These are phyloP conservation scores for Verticillium nonalfalfae DNA, from an alignment of 2,329 filamentous ascomycete genomes.

Conservation along the genomic window DNA sequence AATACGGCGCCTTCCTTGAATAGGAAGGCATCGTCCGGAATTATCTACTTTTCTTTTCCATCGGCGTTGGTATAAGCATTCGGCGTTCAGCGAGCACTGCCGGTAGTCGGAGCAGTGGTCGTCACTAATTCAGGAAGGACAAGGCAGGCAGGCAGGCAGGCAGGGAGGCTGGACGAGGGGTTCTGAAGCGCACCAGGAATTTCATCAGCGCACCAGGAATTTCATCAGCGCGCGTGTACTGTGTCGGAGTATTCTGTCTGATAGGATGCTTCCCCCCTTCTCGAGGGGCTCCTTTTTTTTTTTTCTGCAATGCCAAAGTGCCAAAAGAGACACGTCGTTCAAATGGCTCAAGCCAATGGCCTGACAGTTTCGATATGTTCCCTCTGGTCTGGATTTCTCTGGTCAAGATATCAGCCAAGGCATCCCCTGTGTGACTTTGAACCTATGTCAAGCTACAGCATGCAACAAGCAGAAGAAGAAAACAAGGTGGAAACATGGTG, in stretches of 20 bases:
- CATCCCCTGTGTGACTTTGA: too few relatives aligned
- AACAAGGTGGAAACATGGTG: too few relatives aligned
- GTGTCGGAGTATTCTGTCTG: neutral
- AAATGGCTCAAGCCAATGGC: too few relatives aligned
- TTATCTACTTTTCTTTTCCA: neutral
- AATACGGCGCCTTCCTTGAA: neutral
- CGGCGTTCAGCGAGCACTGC: neutral
- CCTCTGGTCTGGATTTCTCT: too few relatives aligned
- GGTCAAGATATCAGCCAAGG: too few relatives aligned
- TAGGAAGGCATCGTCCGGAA: neutral
- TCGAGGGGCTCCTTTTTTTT: neutral
- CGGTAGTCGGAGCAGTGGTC: neutral
- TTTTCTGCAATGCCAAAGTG: neutral
- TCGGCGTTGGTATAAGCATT: neutral
- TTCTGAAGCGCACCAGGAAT: neutral
- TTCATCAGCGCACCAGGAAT: neutral
- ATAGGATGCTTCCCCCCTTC: neutral
- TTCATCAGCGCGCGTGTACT: neutral
- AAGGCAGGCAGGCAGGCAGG: neutral
- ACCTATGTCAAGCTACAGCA: too few relatives aligned
- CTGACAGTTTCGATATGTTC: neutral
- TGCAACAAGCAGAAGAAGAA: too few relatives aligned
- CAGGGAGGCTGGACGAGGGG: neutral
- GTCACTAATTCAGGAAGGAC: neutral
- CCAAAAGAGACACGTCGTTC: neutral